A percentile compares a stretch with the other conserved stretches of the same genome.
These are phyloP conservation scores for Otatea glauca DNA, from an alignment of 176 grass and related monocot species.

Conservation along the genomic window DNA sequence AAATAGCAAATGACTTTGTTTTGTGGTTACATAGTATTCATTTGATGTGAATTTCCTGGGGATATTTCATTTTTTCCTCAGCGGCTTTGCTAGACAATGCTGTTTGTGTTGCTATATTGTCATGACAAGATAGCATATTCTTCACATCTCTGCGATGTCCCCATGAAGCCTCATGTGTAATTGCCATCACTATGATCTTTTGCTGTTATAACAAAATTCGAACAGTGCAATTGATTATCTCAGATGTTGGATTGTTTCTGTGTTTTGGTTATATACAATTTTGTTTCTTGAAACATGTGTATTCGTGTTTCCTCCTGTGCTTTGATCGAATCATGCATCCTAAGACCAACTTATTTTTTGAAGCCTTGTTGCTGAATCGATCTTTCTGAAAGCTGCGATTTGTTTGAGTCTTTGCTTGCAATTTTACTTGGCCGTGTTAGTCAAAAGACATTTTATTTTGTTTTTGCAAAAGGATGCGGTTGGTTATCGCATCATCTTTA, in stretches of 20 bases:
- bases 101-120: too few relatives aligned
- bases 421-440: not conserved
- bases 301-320: not conserved
- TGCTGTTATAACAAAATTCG: constrained; percentile 20
- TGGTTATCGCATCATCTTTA: too few relatives aligned
- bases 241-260: constrained; percentile 9
- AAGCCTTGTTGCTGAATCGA: not conserved
- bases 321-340: not conserved
- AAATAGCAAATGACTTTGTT: too few relatives aligned
- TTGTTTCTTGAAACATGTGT: not conserved
- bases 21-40: too few relatives aligned
- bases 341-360: not conserved
- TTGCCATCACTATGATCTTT: not conserved
- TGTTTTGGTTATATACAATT: not conserved
- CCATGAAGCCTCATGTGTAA: constrained; percentile 20
- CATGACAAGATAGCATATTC: too few relatives aligned
- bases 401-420: too few relatives aligned
- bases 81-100: too few relatives aligned
- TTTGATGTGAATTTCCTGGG: too few relatives aligned
- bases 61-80: too few relatives aligned
- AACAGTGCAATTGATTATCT: not conserved
- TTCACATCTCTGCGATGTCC: too few relatives aligned
- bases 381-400: too few relatives aligned
- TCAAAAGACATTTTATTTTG: not conserved
- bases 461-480: too few relatives aligned